Evolutionary conservation across 768 basidiomycete species (phyloP).

Genomic region (Suillus subaureus): DNA sequence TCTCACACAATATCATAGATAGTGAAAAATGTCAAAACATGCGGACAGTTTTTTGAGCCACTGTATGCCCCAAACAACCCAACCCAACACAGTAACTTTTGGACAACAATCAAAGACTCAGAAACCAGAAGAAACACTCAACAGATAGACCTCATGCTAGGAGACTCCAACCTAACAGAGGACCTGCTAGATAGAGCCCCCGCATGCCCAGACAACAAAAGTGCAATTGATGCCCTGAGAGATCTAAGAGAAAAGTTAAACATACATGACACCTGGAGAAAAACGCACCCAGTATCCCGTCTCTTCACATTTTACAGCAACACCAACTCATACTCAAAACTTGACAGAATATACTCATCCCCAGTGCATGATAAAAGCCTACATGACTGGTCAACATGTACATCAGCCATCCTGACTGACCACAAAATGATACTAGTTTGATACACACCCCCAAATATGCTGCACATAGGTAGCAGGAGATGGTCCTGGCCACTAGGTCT

Average conservation of each 20-base stretch:
- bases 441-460: background rate
- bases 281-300: background rate
- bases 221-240: slow-evolving; percentile 17
- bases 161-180: slow-evolving; percentile 47
- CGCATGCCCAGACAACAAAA: slow-evolving; percentile 16
- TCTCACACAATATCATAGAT: no score
- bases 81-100: slow-evolving; percentile 33
- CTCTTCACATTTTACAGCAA: background rate
- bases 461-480: slow-evolving; percentile 9
- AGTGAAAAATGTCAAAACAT: no score
- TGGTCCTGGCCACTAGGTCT: slow-evolving; percentile 10
- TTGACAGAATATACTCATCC: background rate
- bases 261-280: no score
- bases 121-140: no score
- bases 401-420: background rate
- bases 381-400: background rate
- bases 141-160: slow-evolving; percentile 33
- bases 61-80: no score
- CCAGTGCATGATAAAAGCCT: accelerated
- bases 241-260: background rate
- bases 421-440: slow-evolving; percentile 2
- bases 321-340: background rate
- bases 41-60: no score
- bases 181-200: slow-evolving; percentile 40
- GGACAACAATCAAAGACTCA: slow-evolving; percentile 15